These are phyloP conservation scores for Aspergillus panamensis DNA, from an alignment of 495 filamentous ascomycete species.

Conservation along the genomic window DNA sequence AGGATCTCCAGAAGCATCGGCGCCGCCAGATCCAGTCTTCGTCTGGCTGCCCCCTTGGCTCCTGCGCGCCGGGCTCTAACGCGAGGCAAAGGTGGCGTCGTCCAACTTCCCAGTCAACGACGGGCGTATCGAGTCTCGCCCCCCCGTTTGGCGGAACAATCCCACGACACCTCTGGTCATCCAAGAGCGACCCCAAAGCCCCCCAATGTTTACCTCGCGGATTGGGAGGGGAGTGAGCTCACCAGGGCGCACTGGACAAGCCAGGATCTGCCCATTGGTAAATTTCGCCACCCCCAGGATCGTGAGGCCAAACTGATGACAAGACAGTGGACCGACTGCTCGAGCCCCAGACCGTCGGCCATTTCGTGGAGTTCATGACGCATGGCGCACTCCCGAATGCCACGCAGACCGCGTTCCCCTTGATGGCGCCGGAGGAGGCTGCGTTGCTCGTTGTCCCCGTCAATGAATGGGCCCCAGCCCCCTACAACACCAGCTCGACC, in stretches of 20 bases:
- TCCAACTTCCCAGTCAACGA: no score
- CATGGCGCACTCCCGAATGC: constrained; percentile 12
- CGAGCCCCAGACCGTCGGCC: constrained; percentile 20
- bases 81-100: no score
- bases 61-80: no score
- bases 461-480: neutral
- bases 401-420: neutral
- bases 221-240: neutral
- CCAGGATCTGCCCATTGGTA: neutral
- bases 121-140: no score
- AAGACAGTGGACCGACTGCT: constrained; percentile 15
- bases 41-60: no score
- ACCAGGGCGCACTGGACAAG: neutral
- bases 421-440: neutral
- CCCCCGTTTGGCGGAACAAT: no score
- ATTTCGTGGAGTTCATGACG: constrained; percentile 20
- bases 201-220: neutral
- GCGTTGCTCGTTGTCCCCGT: neutral
- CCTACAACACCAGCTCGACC: neutral
- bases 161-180: no score
- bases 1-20: no score
- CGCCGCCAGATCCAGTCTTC: no score
- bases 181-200: no score
- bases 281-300: neutral
- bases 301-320: neutral